Evolutionary conservation across 208 protist species (phyloP).

Genomic region (Lotmaria passim): DNA sequence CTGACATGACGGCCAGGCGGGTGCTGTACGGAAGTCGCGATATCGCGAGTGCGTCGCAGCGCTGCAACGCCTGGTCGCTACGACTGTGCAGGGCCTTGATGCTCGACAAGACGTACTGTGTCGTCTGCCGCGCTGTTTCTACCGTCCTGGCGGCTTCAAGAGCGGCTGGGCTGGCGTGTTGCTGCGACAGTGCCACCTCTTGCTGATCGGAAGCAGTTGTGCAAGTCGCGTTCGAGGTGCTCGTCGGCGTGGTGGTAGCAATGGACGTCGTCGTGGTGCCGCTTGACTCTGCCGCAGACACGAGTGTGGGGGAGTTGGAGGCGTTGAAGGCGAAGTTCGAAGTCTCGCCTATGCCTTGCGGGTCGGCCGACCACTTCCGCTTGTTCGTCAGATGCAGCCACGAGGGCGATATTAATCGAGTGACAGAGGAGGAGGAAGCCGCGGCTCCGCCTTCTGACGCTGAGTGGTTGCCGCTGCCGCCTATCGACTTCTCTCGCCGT

Average conservation of each 20-base stretch:
- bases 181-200: background rate
- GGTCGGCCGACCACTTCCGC: background rate
- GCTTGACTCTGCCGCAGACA: slow-evolving; percentile 1
- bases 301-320: slow-evolving; percentile 10
- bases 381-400: slow-evolving; percentile 4
- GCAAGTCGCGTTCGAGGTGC: background rate
- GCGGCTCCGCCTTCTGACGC: background rate
- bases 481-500: background rate
- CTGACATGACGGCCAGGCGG: slow-evolving; percentile 1
- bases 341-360: slow-evolving; percentile 3
- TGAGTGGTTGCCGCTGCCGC: slow-evolving; percentile 11
- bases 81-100: slow-evolving; percentile 23
- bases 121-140: slow-evolving; percentile 17
- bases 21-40: slow-evolving; percentile 27
- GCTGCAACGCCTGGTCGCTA: slow-evolving; percentile 20
- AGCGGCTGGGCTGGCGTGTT: background rate
- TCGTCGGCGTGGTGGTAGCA: background rate
- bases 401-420: background rate
- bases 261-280: background rate
- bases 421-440: background rate
- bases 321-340: slow-evolving; percentile 8
- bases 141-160: slow-evolving; percentile 14
- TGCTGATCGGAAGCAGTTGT: slow-evolving; percentile 3
- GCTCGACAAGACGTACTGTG: slow-evolving; percentile 23
- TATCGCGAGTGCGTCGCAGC: slow-evolving; percentile 18